These are phyloP conservation scores for Hirschioporus abietinus DNA, from an alignment of 768 basidiomycete species.

Conservation along the genomic window DNA sequence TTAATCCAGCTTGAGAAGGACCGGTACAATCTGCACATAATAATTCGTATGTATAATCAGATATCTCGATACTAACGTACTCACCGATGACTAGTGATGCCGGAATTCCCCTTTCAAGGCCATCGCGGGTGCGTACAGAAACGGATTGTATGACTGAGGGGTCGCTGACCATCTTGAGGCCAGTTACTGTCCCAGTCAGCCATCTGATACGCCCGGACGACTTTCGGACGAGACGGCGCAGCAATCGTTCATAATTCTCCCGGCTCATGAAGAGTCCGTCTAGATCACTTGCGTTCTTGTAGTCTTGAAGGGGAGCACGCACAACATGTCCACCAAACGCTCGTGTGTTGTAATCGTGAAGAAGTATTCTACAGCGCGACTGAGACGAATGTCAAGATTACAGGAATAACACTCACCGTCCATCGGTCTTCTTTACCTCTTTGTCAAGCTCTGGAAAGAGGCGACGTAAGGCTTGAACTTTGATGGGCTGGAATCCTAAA, in stretches of 20 bases:
- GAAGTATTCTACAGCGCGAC: neutral
- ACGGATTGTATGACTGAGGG: slow-evolving; percentile 5
- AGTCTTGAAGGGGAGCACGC: neutral
- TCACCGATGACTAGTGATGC: neutral
- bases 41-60: neutral
- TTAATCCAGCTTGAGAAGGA: slow-evolving; percentile 8
- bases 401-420: neutral
- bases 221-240: slow-evolving; percentile 8
- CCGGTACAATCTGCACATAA: slow-evolving; percentile 12
- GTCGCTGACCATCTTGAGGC: neutral
- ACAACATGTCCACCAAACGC: slow-evolving; percentile 3
- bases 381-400: neutral
- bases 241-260: slow-evolving; percentile 11
- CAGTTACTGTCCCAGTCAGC: neutral
- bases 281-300: too few species aligned
- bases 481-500: neutral
- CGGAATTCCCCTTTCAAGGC: neutral
- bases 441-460: slow-evolving; percentile 14
- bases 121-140: neutral
- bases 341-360: neutral
- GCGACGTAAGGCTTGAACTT: slow-evolving; percentile 8
- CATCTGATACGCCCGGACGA: neutral
- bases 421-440: slow-evolving; percentile 6
- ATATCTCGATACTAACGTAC: neutral
- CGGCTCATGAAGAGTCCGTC: slow-evolving; percentile 7